These are phyloP conservation scores for Zarea fungicola DNA, from an alignment of 2,329 filamentous ascomycete genomes.

Conservation along the genomic window DNA sequence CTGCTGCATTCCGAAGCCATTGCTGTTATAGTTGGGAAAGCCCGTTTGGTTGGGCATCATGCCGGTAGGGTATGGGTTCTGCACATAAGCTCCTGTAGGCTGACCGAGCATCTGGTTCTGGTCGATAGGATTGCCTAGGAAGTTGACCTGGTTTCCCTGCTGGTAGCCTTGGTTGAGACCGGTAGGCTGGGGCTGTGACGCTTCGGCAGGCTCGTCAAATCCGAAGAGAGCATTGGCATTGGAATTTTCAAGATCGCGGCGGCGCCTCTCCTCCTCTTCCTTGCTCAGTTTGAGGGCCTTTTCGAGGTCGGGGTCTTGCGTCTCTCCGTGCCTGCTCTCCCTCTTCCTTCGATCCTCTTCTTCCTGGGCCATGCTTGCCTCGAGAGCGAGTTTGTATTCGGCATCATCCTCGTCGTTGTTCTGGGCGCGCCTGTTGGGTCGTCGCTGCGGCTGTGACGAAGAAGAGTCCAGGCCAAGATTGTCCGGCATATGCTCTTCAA, in stretches of 20 bases:
- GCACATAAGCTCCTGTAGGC: conserved; percentile 64
- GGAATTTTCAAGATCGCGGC: conserved; percentile 77
- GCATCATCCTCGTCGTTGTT: conserved; percentile 81
- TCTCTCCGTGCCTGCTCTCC: conserved; percentile 52
- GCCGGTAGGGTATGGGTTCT: conserved; percentile 49
- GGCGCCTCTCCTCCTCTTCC: conserved; percentile 86
- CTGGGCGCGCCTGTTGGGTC: conserved; percentile 44
- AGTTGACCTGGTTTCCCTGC: conserved; percentile 93
- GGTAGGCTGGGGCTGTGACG: conserved; percentile 66
- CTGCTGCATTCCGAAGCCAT: conserved; percentile 62
- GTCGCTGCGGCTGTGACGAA: conserved; percentile 32
- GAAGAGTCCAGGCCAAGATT: conserved; percentile 36
- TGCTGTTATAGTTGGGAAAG: conserved; percentile 46
- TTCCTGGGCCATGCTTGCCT: conserved; percentile 91
- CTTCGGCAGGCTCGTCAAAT: conserved; percentile 56
- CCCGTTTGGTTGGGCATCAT: conserved; percentile 41
- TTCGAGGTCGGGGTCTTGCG: conserved; percentile 80
- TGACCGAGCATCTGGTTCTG: conserved; percentile 70
- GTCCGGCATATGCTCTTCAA: conserved; percentile 69
- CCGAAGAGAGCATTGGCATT: conserved; percentile 89
- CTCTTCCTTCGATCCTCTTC: conserved; percentile 82
- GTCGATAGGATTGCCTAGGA: conserved; percentile 92
- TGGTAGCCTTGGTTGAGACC: conserved; percentile 97
- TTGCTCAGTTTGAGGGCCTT: conserved; percentile 95
- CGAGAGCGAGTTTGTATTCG: conserved; percentile 84